These are phyloP conservation scores for Aechmea fasciata DNA, from an alignment of 176 grass and related monocot species.

Conservation along the genomic window DNA sequence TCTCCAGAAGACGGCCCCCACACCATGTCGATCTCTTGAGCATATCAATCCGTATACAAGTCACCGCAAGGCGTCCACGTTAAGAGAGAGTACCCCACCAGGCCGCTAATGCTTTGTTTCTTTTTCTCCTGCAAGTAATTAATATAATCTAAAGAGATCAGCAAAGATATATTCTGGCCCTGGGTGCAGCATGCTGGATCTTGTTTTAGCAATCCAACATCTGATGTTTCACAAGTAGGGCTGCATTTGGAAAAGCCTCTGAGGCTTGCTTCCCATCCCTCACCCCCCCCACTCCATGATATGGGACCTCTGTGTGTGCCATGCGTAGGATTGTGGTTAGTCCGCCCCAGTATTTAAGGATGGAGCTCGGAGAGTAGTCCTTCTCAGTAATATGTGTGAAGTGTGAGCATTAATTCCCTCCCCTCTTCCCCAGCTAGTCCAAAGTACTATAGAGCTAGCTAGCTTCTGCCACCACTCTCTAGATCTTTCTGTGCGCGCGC, in stretches of 20 bases:
- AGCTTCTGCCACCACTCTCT: not conserved
- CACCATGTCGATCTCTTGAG: not conserved
- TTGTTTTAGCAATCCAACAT: not conserved
- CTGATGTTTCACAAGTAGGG: not conserved
- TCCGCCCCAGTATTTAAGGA: slow-evolving; percentile 1
- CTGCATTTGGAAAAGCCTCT: not conserved
- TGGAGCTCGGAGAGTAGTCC: not conserved
- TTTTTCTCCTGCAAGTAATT: not conserved
- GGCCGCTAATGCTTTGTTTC: not conserved
- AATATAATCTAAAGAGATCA: not conserved
- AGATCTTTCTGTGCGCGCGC: too few relatives aligned
- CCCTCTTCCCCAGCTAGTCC: not conserved
- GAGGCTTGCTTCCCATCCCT: not conserved
- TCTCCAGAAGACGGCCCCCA: not conserved
- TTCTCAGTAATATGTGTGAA: too few relatives aligned
- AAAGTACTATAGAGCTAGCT: too few relatives aligned
- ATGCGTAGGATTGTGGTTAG: not conserved
- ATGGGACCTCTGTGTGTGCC: not conserved
- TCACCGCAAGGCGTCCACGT: not conserved
- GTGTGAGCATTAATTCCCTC: too few relatives aligned
- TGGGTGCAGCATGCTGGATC: not conserved
- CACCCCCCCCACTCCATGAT: not conserved
- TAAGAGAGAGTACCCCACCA: not conserved
- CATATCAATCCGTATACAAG: not conserved
- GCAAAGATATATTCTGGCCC: not conserved